Evolutionary conservation across 2,329 filamentous ascomycete species (phyloP).

Genomic region (Penicillium sp.): DNA sequence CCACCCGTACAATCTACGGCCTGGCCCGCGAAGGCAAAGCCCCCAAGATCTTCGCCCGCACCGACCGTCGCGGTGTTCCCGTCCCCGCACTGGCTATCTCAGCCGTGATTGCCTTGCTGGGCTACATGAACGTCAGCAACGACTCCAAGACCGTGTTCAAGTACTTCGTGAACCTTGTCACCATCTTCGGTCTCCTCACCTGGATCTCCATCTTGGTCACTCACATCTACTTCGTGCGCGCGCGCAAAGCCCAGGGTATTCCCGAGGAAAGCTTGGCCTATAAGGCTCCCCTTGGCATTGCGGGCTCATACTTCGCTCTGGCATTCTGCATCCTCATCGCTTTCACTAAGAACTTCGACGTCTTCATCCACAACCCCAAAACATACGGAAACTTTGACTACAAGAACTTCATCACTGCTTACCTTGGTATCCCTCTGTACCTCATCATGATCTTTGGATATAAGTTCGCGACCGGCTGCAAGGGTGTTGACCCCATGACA

Average conservation of each 20-base stretch:
- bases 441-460: constrained; percentile 67
- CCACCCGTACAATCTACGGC: constrained; percentile 69
- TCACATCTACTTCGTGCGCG: constrained; percentile 65
- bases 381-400: constrained; percentile 62
- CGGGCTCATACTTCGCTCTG: constrained; percentile 66
- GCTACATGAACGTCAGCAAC: constrained; percentile 64
- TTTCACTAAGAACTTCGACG: constrained; percentile 77
- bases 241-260: constrained; percentile 60
- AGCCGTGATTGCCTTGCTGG: constrained; percentile 62
- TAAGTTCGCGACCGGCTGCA: constrained; percentile 57
- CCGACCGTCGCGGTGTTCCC: constrained; percentile 69
- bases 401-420: constrained; percentile 74
- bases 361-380: constrained; percentile 55
- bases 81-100: constrained; percentile 63
- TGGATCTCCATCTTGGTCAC: constrained; percentile 68
- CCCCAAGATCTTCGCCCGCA: constrained; percentile 68
- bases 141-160: constrained; percentile 58
- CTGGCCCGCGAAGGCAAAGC: constrained; percentile 70
- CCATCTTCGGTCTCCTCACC: constrained; percentile 64
- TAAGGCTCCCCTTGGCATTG: constrained; percentile 68
- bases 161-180: constrained; percentile 67
- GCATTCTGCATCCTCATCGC: constrained; percentile 70
- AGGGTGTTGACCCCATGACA: constrained; percentile 56
- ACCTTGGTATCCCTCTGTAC: constrained; percentile 74
- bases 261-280: constrained; percentile 59